Conservation (phyloP, 129 eudicot species). For the Silybum marianum region DNA sequence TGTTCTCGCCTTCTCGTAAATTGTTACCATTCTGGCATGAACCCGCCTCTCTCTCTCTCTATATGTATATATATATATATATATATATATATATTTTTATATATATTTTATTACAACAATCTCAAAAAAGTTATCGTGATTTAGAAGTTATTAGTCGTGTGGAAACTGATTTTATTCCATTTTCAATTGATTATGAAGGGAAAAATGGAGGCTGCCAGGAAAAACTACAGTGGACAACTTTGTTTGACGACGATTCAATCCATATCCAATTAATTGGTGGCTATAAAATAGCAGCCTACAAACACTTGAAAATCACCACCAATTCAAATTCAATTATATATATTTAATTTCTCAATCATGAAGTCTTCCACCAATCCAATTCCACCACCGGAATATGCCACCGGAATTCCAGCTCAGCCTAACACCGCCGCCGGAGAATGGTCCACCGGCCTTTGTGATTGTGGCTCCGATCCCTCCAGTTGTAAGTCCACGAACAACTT, state of each 20-base stretch:
- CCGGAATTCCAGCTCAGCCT: conserved; percentile 18
- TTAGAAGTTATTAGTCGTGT: neutral
- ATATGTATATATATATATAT: too few relatives aligned
- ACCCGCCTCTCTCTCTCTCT: too few relatives aligned
- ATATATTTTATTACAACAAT: too few relatives aligned
- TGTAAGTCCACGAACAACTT: conserved; percentile 34
- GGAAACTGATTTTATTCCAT: neutral
- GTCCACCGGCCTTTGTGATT: conserved; percentile 54
- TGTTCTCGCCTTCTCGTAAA: too few relatives aligned
- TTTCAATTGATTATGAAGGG: neutral
- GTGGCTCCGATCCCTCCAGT: conserved; percentile 42
- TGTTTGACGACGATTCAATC: neutral
- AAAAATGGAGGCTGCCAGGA: neutral
- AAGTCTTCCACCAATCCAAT: conserved; percentile 20
- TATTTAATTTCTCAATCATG: conserved; percentile 1
- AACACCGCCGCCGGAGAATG: conserved; percentile 23
- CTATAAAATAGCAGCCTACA: conserved; percentile 7
- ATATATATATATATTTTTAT: too few relatives aligned
- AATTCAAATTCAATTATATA: neutral
- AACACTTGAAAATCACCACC: neutral
- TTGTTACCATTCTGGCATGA: too few relatives aligned
- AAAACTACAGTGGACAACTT: conserved; percentile 4
- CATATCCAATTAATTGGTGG: neutral
- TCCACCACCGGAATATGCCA: neutral
- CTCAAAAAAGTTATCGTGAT: too few relatives aligned